Percentiles rank a stretch among this genome's conserved stretches.
Evolutionary conservation across 441 rosid genomes (phyloP).

Genomic region (Omphalea diandra): DNA sequence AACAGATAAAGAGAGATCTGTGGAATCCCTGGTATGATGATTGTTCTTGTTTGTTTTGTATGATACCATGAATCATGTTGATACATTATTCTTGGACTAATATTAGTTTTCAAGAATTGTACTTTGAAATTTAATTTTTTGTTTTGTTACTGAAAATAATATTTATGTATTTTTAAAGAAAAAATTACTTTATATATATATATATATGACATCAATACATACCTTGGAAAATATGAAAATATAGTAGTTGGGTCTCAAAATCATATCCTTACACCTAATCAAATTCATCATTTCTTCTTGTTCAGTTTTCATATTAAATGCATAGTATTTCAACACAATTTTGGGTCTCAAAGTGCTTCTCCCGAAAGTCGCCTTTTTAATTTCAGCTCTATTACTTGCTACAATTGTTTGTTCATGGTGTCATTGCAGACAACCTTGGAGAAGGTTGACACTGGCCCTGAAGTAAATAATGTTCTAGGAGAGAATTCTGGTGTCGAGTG

Average conservation of each 20-base stretch:
- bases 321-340: not conserved
- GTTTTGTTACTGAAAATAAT: too few relatives aligned
- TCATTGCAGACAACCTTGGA: not conserved
- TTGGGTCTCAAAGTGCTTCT: not conserved
- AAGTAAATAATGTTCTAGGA: not conserved
- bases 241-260: too few relatives aligned
- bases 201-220: too few relatives aligned
- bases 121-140: not conserved
- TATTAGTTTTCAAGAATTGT: not conserved
- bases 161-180: not conserved
- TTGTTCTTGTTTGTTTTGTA: not conserved
- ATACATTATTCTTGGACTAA: not conserved
- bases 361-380: not conserved
- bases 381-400: not conserved
- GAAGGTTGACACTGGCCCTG: not conserved
- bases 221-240: too few relatives aligned
- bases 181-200: not conserved
- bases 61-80: not conserved
- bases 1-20: conserved; percentile 10
- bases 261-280: too few relatives aligned
- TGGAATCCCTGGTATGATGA: conserved; percentile 21
- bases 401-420: not conserved
- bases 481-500: not conserved
- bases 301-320: not conserved
- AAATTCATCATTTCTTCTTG: not conserved